Conservation (phyloP, 805 yeast species). For the Scheffersomyces stipitis region DNA sequence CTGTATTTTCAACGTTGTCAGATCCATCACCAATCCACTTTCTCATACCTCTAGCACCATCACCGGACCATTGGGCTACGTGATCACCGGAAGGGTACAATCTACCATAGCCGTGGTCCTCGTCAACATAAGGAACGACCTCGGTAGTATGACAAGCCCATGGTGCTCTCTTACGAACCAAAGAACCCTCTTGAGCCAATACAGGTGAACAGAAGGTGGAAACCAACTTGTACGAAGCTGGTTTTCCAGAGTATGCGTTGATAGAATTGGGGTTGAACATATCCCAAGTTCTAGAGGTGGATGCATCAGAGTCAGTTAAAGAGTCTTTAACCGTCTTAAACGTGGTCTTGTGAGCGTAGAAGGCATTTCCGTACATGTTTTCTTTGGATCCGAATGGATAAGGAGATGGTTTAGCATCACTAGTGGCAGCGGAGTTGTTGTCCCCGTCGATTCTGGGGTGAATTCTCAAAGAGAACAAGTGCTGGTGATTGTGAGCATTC, state of each 20-base stretch:
- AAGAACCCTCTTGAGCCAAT: constrained; percentile 70
- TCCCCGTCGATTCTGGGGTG: constrained; percentile 84
- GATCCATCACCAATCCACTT: constrained; percentile 66
- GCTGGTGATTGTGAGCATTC: constrained; percentile 87
- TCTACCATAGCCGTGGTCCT: constrained; percentile 50
- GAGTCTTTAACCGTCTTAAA: constrained; percentile 71
- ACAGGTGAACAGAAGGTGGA: constrained; percentile 73
- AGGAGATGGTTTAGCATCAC: constrained; percentile 63
- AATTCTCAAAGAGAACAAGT: constrained; percentile 71
- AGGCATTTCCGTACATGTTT: constrained; percentile 78
- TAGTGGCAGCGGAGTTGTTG: constrained; percentile 67
- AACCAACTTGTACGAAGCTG: constrained; percentile 73
- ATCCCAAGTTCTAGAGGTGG: constrained; percentile 75
- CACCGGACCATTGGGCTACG: constrained; percentile 74
- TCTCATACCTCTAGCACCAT: constrained; percentile 63
- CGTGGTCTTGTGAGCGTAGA: constrained; percentile 62
- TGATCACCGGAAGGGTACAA: constrained; percentile 80
- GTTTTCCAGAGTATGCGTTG: constrained; percentile 71
- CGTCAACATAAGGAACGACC: constrained; percentile 70
- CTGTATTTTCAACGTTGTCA: constrained; percentile 62
- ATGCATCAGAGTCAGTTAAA: constrained; percentile 57
- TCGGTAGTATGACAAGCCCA: constrained; percentile 70
- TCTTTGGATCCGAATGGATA: constrained; percentile 62
- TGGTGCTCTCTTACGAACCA: constrained; percentile 78
- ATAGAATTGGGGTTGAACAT: constrained; percentile 67